These are phyloP conservation scores for Arthroderma sp. DNA, from an alignment of 2,329 filamentous ascomycete genomes.

Conservation along the genomic window DNA sequence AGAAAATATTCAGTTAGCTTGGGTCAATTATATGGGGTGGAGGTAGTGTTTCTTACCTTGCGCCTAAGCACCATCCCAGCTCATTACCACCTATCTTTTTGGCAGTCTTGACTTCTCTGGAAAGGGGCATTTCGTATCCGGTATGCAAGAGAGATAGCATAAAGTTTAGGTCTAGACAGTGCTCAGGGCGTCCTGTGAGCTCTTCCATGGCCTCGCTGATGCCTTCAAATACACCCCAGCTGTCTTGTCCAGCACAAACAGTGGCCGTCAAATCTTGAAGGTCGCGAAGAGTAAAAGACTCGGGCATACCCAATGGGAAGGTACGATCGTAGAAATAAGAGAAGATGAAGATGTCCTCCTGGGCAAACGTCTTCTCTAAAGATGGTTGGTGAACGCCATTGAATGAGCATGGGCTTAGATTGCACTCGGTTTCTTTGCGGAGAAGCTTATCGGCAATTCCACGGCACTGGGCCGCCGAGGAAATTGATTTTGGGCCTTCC, in stretches of 20 bases:
- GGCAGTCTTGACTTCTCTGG: slow-evolving; percentile 90
- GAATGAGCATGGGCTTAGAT: slow-evolving; percentile 88
- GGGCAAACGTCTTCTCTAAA: slow-evolving; percentile 78
- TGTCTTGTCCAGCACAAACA: slow-evolving; percentile 65
- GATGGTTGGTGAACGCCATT: slow-evolving; percentile 92
- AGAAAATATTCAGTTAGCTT: slow-evolving; percentile 20
- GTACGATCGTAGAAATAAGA: slow-evolving; percentile 98
- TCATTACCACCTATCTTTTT: slow-evolving; percentile 99
- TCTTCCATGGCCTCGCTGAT: slow-evolving; percentile 69
- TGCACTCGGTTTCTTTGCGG: slow-evolving; percentile 71
- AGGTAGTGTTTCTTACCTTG: slow-evolving; percentile 51
- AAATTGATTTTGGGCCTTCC: slow-evolving; percentile 58
- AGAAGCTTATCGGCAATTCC: slow-evolving; percentile 81
- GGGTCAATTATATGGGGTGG: slow-evolving; percentile 12
- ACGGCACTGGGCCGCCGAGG: slow-evolving; percentile 76
- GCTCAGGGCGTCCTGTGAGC: slow-evolving; percentile 69
- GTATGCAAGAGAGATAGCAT: slow-evolving; percentile 88
- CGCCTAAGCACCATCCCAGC: slow-evolving; percentile 93
- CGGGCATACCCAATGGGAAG: slow-evolving; percentile 90
- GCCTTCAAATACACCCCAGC: slow-evolving; percentile 69
- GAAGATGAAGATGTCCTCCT: slow-evolving; percentile 89
- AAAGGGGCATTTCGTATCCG: slow-evolving; percentile 95
- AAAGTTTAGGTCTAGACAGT: slow-evolving; percentile 91
- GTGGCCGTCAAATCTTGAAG: slow-evolving; percentile 71
- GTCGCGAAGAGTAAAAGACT: slow-evolving; percentile 84